These are phyloP conservation scores for Epichloe brachyelytri DNA, from an alignment of 2,329 filamentous ascomycete species.

Conservation along the genomic window DNA sequence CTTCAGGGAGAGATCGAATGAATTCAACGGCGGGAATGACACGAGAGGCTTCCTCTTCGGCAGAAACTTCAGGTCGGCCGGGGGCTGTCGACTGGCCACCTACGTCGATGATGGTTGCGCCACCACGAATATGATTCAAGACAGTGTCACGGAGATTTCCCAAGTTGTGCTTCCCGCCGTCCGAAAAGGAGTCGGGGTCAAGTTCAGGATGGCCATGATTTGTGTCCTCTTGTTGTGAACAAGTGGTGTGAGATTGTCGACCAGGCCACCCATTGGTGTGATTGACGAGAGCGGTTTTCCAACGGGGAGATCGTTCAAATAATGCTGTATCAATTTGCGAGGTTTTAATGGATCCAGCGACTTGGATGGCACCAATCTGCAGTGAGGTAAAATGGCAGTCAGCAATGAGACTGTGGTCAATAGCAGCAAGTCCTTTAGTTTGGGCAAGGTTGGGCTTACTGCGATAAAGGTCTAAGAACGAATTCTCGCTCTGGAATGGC, in stretches of 20 bases:
- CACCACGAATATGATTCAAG: constrained; percentile 46
- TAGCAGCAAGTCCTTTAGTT: neutral
- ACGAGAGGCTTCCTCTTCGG: constrained; percentile 62
- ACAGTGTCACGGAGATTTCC: constrained; percentile 46
- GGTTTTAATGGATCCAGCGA: constrained; percentile 39
- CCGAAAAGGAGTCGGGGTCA: constrained; percentile 94
- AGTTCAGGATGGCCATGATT: constrained; percentile 88
- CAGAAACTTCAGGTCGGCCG: constrained; percentile 51
- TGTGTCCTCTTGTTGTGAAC: constrained; percentile 50
- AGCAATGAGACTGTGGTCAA: neutral
- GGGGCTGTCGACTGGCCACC: constrained; percentile 91
- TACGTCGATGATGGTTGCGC: constrained; percentile 78
- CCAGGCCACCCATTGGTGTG: constrained; percentile 36
- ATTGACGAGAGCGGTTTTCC: constrained; percentile 42
- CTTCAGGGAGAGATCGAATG: constrained; percentile 54
- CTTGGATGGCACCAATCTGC: constrained; percentile 42
- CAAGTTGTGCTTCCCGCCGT: constrained; percentile 56
- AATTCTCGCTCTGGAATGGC: constrained; percentile 87
- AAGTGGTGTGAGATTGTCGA: constrained; percentile 44
- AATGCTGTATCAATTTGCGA: constrained; percentile 48
- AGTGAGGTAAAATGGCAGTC: neutral
- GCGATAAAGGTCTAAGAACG: constrained; percentile 73
- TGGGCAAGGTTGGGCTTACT: constrained; percentile 35
- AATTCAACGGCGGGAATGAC: constrained; percentile 67
- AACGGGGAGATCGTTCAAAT: constrained; percentile 44